Conservation (phyloP, 2,329 filamentous ascomycete genomes). For the Phialophora chinensis region DNA sequence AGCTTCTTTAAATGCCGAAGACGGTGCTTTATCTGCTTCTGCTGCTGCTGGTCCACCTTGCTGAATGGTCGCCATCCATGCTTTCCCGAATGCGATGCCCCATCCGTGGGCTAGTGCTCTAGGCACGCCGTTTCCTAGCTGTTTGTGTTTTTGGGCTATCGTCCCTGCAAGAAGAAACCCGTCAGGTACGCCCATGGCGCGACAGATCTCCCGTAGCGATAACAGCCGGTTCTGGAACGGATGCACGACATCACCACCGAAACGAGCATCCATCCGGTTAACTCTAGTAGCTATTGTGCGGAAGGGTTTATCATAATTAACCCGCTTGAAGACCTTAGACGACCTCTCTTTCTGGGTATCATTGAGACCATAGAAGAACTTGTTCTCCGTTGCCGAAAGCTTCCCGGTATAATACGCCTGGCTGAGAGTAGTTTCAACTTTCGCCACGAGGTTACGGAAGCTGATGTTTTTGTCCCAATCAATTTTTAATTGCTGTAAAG, state of each 20-base stretch:
- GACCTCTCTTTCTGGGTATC: conserved; percentile 33
- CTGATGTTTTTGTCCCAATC: conserved; percentile 19
- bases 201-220: conserved; percentile 69
- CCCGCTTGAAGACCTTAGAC: conserved; percentile 38
- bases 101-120: conserved; percentile 70
- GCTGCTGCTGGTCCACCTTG: not conserved
- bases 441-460: conserved; percentile 56
- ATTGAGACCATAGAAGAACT: conserved; percentile 43
- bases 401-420: conserved; percentile 28
- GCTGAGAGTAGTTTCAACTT: conserved; percentile 50
- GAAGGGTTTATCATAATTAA: conserved; percentile 59
- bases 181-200: conserved; percentile 74
- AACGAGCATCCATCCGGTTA: conserved; percentile 62
- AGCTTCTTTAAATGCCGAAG: not conserved
- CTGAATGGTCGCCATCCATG: conserved; percentile 63
- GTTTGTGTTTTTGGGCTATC: conserved; percentile 62
- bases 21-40: not conserved
- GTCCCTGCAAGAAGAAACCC: conserved; percentile 71
- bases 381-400: conserved; percentile 38
- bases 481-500: conserved; percentile 50
- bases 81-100: conserved; percentile 70
- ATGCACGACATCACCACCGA: conserved; percentile 58
- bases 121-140: conserved; percentile 79
- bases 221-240: conserved; percentile 68
- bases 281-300: conserved; percentile 67